phyloP scores from a whole-genome alignment of 192 early-diverging fungal species.

The Mortierella claussenii region DNA sequence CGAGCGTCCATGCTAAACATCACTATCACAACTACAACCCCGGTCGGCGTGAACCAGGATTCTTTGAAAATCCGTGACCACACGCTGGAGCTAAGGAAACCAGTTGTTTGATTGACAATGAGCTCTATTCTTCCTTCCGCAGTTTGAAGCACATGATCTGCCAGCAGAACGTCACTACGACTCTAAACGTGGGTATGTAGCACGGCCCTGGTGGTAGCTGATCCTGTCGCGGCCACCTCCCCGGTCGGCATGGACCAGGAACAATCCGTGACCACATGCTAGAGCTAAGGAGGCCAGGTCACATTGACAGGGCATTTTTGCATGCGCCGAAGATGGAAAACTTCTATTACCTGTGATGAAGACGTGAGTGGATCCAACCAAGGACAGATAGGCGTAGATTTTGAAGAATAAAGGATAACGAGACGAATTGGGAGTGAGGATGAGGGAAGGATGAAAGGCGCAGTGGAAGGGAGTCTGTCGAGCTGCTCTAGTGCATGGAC shows the following conservation, averaged over 20 bases:
- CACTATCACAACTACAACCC: slow-evolving; percentile 8
- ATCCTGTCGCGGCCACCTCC: slow-evolving; percentile 10
- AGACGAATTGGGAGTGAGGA: too few species aligned
- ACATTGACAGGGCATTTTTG: slow-evolving; percentile 22
- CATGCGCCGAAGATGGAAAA: slow-evolving; percentile 1
- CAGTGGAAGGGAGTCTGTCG: too few species aligned
- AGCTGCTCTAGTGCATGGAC: too few species aligned
- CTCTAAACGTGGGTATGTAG: slow-evolving; percentile 11
- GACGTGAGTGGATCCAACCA: too few species aligned
- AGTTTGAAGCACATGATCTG: neutral
- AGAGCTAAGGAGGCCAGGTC: slow-evolving; percentile 18
- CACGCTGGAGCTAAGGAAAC: slow-evolving; percentile 11
- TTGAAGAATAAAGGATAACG: too few species aligned
- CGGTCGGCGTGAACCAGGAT: slow-evolving; percentile 11
- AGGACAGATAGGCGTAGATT: too few species aligned
- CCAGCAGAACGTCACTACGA: slow-evolving; percentile 16
- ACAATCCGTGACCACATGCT: slow-evolving; percentile 17
- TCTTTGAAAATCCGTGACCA: slow-evolving; percentile 13
- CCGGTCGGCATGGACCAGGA: slow-evolving; percentile 12
- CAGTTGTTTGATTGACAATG: neutral
- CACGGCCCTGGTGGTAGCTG: slow-evolving; percentile 18
- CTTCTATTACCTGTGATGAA: slow-evolving; percentile 24
- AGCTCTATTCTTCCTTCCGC: neutral
- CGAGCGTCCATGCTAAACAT: slow-evolving; percentile 13
- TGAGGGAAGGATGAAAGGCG: too few species aligned